These are phyloP conservation scores for Neonectria hederae DNA, from an alignment of 2,329 filamentous ascomycete genomes.

Conservation along the genomic window DNA sequence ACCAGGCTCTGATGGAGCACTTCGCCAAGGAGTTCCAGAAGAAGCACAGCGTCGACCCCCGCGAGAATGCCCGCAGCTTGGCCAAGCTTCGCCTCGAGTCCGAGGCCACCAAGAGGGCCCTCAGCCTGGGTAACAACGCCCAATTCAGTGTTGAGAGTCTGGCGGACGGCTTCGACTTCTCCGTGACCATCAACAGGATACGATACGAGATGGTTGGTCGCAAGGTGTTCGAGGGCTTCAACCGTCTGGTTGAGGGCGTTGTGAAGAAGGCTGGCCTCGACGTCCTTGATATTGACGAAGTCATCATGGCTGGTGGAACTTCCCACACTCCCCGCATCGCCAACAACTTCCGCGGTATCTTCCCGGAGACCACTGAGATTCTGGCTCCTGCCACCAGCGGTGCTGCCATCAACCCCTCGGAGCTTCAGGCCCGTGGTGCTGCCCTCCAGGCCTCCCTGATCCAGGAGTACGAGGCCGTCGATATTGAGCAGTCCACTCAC, in stretches of 20 bases:
- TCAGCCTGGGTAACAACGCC: conserved; percentile 88
- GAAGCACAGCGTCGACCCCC: conserved; percentile 91
- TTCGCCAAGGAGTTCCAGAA: conserved; percentile 99
- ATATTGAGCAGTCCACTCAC: conserved; percentile 96
- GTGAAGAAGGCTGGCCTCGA: conserved; percentile 94
- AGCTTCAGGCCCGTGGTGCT: conserved; percentile 87
- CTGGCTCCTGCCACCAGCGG: conserved; percentile 83
- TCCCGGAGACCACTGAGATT: conserved; percentile 81
- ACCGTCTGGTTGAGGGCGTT: conserved; percentile 81
- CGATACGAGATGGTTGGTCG: conserved; percentile 89
- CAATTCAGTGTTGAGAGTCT: conserved; percentile 94
- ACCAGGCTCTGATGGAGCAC: conserved; percentile 92
- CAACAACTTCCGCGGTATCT: conserved; percentile 78
- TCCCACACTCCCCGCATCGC: conserved; percentile 95
- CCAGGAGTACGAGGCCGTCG: conserved; percentile 90
- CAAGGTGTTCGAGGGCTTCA: conserved; percentile 90
- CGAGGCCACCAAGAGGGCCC: conserved; percentile 89
- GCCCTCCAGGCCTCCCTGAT: conserved; percentile 95
- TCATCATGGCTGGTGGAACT: conserved; percentile 91
- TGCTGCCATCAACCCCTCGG: conserved; percentile 89
- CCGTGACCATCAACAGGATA: conserved; percentile 89
- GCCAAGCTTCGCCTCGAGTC: conserved; percentile 94
- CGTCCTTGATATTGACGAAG: conserved; percentile 91
- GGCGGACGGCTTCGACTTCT: conserved; percentile 89
- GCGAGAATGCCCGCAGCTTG: conserved; percentile 80